A percentile compares a stretch with the other conserved stretches of the same genome.
Evolutionary conservation across 2,329 filamentous ascomycete species (phyloP).

Genomic region (Sarocladium oryzae): DNA sequence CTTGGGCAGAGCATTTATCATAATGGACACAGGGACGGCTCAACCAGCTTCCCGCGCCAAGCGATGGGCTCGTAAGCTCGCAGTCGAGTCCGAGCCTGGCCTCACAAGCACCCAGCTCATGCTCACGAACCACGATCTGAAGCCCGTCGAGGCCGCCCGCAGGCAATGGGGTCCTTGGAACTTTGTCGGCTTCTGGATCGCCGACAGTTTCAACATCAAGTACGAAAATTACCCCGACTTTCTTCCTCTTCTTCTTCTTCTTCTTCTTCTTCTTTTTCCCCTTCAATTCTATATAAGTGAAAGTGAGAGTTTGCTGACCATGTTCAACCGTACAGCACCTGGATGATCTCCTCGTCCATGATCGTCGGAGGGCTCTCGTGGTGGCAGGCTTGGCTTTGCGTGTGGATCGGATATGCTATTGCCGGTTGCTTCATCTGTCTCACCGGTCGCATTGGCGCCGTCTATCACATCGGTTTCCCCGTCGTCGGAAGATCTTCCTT

Average conservation of each 20-base stretch:
- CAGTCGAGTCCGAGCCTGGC: conserved; percentile 69
- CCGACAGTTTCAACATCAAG: conserved; percentile 73
- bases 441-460: conserved; percentile 77
- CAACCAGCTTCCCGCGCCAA: conserved; percentile 26
- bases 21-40: not conserved
- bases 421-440: conserved; percentile 67
- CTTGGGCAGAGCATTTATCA: too few relatives aligned
- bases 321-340: conserved; percentile 57
- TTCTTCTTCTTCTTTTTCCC: too few relatives aligned
- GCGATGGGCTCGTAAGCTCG: conserved; percentile 51
- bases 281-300: too few relatives aligned
- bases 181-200: conserved; percentile 83
- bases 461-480: conserved; percentile 85
- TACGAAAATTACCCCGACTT: too few relatives aligned
- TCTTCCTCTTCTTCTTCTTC: too few relatives aligned
- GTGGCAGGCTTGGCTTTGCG: conserved; percentile 89
- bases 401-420: conserved; percentile 80
- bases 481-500: conserved; percentile 73
- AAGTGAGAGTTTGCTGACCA: not conserved
- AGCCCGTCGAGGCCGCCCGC: conserved; percentile 70
- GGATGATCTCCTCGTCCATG: conserved; percentile 88
- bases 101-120: conserved; percentile 75
- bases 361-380: conserved; percentile 72
- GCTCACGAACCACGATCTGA: conserved; percentile 79
- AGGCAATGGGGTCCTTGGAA: conserved; percentile 84